Base-by-base conservation (phyloP, 768 basidiomycete genomes). In the Rhizopogon vinicolor region DNA sequence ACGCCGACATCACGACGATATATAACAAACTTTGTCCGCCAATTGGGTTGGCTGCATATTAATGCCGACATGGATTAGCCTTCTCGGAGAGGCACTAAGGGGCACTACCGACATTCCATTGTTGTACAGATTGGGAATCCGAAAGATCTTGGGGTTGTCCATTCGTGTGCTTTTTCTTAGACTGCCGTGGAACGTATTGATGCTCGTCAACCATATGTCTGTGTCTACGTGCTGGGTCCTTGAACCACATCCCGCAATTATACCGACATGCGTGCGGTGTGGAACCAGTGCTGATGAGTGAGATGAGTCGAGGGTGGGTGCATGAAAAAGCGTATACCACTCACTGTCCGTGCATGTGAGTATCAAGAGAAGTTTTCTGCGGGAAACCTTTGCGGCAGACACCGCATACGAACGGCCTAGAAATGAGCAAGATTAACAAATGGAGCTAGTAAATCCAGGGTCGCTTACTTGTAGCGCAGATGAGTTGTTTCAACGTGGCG, bases 401-500 rank as follows among this genome's bases (percentile, higher is more conserved):
- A 16, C 68, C 68, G 63, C 85, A 85, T 37, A 74, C 62, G 58
- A 76, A 83, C 3, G 77, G 78, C 62, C 84, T 85, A 56, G 42
- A 18, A 50, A 44, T 52, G 35, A 52, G 58, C 60, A 58, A 64
- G 63, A 54, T 43, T 25, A 10, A 19, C 33, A 16, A 25, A 49
- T 9, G 33, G 16, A 16, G 3, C 35, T 25, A 14, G 19, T 22
- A 14, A 49, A 25, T 49, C 35, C 14, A 40, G 39, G 40, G n/a
- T 63, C 41, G 58, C 82, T 57, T 57, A 83, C 86, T 81, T 83
- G 60, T 81, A 74, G 50, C 78, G 75, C 44, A 88, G 65, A 63
- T 87, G 86, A 13, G 78, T 81, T 8, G 80, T 80, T 66, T 84
- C 77, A 45, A 88, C 75, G 65, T 88, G 86, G 28, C 86, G 77